Evolutionary conservation across 805 yeast genomes (phyloP), one percentile per base, ranked within the genome.

Genomic region (Schizosaccharomyces octosporus): DNA sequence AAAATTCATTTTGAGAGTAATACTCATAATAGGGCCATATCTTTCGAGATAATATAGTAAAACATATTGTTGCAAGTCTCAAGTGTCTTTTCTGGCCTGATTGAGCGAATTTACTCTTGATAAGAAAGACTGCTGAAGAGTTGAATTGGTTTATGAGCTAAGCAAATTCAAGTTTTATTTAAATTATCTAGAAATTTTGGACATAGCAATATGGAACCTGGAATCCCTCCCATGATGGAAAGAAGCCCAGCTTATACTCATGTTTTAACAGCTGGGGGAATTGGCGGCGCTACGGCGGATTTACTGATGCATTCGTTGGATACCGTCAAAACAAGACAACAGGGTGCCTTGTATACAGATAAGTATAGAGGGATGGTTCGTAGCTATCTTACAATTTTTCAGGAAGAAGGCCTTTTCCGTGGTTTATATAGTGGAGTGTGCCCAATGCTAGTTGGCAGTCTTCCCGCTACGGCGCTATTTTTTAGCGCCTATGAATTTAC

Each of bases 271-370:
- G 95, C 97, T 0, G 98, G 98, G 54, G 97, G 95, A 0, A 72
- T 90, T 59, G 98, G 98, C 6, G 98, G 97, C 0, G 82, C 86
- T 62, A 79, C 89, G 48, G 97, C 97, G 15, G 98, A 90, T 68
- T 78, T 93, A 1, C 73, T 81, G 39, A 93, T 93, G 97, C 97
- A 93, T 72, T 89, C 97, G 0, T 73, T 93, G 43, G 99, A 93
- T 69, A 93, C 98, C 0, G 95, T 93, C 41, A 93, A 93, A 70
- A 93, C 98, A 1, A 77, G 98, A 64, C 98, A 93, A 70, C 99
- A 93, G 69, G 97, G 95, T n/a, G 85, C 95, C 3, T 82, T 85
- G 27, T 74, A 76, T 65, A 77, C 77, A 24, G 65, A 74, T 5
- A 84, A 86, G 70, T 90, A 90, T 71, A 78, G 74, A 63, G 82